Evolutionary conservation across 805 yeast genomes (phyloP).

Genomic region (Metschnikowia lochheadii): DNA sequence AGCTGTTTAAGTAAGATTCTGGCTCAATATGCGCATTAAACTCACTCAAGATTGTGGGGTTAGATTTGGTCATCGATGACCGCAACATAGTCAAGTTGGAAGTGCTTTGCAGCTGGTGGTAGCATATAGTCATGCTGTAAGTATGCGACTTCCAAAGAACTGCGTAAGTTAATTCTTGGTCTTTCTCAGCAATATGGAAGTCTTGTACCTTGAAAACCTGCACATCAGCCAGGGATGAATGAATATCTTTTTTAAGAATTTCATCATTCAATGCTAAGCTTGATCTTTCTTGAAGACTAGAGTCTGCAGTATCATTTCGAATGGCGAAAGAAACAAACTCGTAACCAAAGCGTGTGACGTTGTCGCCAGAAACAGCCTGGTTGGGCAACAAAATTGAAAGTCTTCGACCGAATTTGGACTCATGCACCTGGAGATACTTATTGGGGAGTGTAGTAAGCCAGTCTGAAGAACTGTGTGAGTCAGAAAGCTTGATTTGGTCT

Average conservation of each 20-base stretch:
- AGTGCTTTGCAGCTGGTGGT: constrained; percentile 4
- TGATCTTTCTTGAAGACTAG: background rate
- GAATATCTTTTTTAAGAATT: background rate
- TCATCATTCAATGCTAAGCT: constrained; percentile 3
- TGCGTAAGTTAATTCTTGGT: constrained; percentile 19
- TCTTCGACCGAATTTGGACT: background rate
- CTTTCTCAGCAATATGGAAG: constrained; percentile 7
- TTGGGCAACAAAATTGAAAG: constrained; percentile 14
- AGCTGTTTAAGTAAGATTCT: constrained; percentile 9
- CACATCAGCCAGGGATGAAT: background rate
- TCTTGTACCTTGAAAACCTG: constrained; percentile 14
- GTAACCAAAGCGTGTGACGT: constrained; percentile 17
- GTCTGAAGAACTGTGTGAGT: constrained; percentile 1
- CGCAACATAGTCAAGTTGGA: constrained; percentile 1
- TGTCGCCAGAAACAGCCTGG: constrained; percentile 9
- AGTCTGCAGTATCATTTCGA: background rate
- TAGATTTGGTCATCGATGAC: constrained; percentile 37
- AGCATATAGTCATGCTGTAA: constrained; percentile 15
- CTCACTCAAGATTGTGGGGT: constrained; percentile 4
- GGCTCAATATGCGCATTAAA: constrained; percentile 6
- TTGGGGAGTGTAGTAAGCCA: constrained; percentile 31
- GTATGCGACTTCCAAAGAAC: constrained; percentile 64
- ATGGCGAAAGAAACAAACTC: constrained; percentile 25
- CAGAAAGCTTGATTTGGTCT: background rate
- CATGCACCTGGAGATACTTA: constrained; percentile 24